Evolutionary conservation across 306 rosid genomes (phyloP), one percentile per base, ranked within the genome.

Genomic region (Lupinus albus): DNA sequence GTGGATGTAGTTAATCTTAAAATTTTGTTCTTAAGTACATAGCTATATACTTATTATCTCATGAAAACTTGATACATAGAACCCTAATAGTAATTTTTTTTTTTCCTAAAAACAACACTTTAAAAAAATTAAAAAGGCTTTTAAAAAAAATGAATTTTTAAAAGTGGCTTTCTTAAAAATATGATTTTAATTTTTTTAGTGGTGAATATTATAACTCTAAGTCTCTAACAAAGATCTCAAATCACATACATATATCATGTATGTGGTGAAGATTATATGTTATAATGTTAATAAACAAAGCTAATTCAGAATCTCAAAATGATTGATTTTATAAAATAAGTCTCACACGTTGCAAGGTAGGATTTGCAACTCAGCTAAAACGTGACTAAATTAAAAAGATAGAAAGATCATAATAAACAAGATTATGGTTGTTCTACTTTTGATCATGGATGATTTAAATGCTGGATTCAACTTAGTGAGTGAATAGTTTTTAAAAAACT

Each of bases 141-240:
- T 81, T 76, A 53, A 87, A 50, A 64, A 87, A 79, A 64, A n/a
- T n/a, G n/a, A n/a, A n/a, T n/a, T n/a, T 46, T 50, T 52, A 80
- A 21, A 32, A 64, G 49, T n/a, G n/a, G n/a, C n/a, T n/a, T n/a
- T n/a, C n/a, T n/a, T n/a, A n/a, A n/a, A n/a, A n/a, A n/a, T n/a
- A n/a, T n/a, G n/a, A n/a, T n/a, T n/a, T n/a, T n/a, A n/a, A n/a
- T n/a, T n/a, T n/a, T 56, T 73, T 68, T 39, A 25, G 30, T 25
- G 2, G 30, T 25, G 30, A 25, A 25, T 25, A 25, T 25, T 25
- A 25, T 25, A 25, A 64, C 15, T 6, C 14, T n/a, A n/a, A n/a
- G n/a, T n/a, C n/a, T n/a, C n/a, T 16, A 4, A 56, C 12, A 47
- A 6, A 30, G 64, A 75, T 72, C 59, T 56, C 44, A 8, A 30